Evolutionary conservation across 2,329 filamentous ascomycete genomes (phyloP).

Genomic region (Fusarium tuaranense): DNA sequence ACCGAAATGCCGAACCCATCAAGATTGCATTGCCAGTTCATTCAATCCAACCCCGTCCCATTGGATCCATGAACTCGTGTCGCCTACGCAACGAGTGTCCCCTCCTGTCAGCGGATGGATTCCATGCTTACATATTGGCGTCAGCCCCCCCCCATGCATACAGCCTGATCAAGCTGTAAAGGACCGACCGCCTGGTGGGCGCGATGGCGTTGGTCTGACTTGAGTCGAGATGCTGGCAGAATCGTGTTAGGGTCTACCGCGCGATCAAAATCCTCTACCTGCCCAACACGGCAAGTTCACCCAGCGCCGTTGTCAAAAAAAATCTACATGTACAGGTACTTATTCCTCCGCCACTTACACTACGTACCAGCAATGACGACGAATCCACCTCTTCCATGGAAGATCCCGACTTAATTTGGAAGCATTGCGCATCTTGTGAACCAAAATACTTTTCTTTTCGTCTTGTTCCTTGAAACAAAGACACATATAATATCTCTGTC

Average conservation of each 20-base stretch:
- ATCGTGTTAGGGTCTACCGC: slow-evolving; percentile 20
- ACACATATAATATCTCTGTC: neutral
- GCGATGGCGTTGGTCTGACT: neutral
- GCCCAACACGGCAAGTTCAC: slow-evolving; percentile 34
- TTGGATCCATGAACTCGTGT: neutral
- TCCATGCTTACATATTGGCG: slow-evolving; percentile 1
- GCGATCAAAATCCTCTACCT: slow-evolving; percentile 25
- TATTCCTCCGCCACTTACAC: slow-evolving; percentile 22
- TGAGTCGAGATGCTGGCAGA: neutral
- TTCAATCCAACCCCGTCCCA: neutral
- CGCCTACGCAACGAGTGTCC: slow-evolving; percentile 26
- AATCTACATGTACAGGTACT: slow-evolving; percentile 21
- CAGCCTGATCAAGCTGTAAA: neutral
- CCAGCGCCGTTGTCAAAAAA: neutral
- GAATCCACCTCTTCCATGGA: slow-evolving; percentile 20
- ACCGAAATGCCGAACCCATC: slow-evolving; percentile 24
- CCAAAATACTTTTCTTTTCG: neutral
- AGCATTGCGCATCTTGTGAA: slow-evolving; percentile 16
- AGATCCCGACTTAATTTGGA: neutral
- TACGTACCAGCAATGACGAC: slow-evolving; percentile 35
- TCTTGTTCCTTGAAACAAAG: neutral
- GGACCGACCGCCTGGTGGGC: neutral
- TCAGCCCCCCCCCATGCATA: slow-evolving; percentile 15
- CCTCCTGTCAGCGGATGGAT: neutral
- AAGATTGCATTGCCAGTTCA: neutral